These are phyloP conservation scores for Termitomyces sp. DNA, from an alignment of 768 basidiomycete species.

Conservation along the genomic window DNA sequence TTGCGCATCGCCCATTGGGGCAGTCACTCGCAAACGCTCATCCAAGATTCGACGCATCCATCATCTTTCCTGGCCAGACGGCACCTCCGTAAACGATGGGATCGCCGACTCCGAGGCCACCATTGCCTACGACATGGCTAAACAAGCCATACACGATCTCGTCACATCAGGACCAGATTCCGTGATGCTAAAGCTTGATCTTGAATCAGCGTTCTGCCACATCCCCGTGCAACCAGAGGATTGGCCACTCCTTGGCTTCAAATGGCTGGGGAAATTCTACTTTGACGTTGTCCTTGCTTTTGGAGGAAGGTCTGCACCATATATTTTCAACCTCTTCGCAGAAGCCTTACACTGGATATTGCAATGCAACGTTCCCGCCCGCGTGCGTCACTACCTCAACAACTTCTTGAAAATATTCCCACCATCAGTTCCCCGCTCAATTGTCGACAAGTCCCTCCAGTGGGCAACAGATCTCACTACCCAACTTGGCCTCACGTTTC, in stretches of 20 bases:
- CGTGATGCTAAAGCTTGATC: constrained; percentile 27
- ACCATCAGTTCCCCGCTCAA: too few species aligned
- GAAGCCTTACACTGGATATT: background rate
- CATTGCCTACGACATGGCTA: too few species aligned
- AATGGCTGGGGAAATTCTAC: constrained; percentile 23
- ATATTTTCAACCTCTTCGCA: background rate
- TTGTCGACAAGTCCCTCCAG: too few species aligned
- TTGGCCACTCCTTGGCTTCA: constrained; percentile 26
- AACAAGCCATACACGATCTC: too few species aligned
- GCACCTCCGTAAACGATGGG: constrained; percentile 6
- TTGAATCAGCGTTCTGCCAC: constrained; percentile 29
- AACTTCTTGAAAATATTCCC: constrained; percentile 23
- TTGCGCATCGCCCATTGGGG: constrained; percentile 19
- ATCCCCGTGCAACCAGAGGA: constrained; percentile 24
- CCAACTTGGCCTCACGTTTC: background rate
- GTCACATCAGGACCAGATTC: constrained; percentile 21
- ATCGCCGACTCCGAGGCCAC: constrained; percentile 22
- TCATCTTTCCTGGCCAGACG: constrained; percentile 16
- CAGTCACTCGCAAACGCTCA: constrained; percentile 15
- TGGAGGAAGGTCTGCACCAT: constrained; percentile 24
- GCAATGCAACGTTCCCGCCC: constrained; percentile 20
- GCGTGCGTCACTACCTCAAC: constrained; percentile 27
- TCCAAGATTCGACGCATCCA: constrained; percentile 20
- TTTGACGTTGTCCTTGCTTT: constrained; percentile 25
- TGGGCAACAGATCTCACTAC: background rate